Conservation (phyloP, 164 flowering plant genomes). For the Berberis vulgaris region DNA sequence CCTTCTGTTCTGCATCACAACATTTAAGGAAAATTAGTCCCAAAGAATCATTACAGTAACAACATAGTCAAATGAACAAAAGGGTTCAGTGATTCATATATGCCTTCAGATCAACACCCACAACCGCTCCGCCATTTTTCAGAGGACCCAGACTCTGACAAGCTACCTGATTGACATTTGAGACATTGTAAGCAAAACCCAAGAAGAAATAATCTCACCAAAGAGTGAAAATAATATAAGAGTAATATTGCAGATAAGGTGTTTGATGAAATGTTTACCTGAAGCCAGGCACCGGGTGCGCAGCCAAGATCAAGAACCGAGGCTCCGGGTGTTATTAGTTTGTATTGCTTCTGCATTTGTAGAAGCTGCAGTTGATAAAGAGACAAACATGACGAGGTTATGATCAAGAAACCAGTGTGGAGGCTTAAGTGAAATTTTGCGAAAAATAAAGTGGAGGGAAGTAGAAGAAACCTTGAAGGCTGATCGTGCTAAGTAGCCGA, state of each 20-base stretch:
- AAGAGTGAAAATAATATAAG: background rate
- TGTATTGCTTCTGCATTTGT: constrained; percentile 81
- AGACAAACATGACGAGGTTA: background rate
- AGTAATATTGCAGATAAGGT: background rate
- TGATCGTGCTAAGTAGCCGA: constrained; percentile 93
- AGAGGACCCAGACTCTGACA: constrained; percentile 89
- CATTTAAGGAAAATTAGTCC: background rate
- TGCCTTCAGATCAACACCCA: constrained; percentile 93
- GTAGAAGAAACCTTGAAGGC: constrained; percentile 68
- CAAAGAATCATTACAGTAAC: background rate
- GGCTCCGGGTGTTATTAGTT: constrained; percentile 68
- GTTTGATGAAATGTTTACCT: constrained; percentile 34
- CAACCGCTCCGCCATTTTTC: constrained; percentile 68
- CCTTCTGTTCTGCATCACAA: constrained; percentile 73
- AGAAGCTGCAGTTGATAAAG: constrained; percentile 41
- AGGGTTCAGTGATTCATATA: background rate
- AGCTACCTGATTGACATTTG: constrained; percentile 48
- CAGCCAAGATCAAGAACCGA: constrained; percentile 98
- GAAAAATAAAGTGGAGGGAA: background rate
- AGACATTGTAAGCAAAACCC: background rate
- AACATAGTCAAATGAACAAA: background rate
- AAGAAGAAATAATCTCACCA: background rate
- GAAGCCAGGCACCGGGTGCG: constrained; percentile 99
- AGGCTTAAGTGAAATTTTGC: background rate
- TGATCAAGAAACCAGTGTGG: background rate